These are phyloP conservation scores for Xylaria sp. DNA, from an alignment of 2,329 filamentous ascomycete genomes.

Conservation along the genomic window DNA sequence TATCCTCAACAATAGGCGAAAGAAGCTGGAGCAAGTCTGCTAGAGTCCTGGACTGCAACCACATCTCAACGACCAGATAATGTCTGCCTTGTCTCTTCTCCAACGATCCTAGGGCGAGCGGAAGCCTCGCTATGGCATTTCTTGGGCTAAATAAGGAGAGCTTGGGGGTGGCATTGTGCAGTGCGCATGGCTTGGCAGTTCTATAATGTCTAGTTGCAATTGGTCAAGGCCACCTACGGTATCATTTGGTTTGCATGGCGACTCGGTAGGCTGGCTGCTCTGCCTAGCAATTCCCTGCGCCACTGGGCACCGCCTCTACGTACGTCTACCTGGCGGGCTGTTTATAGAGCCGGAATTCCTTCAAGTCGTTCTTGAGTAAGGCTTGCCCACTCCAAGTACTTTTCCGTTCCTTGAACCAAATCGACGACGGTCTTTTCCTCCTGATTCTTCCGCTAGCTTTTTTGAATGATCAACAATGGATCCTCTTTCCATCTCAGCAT, in stretches of 20 bases:
- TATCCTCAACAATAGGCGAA: too few species aligned
- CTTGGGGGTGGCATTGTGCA: not conserved
- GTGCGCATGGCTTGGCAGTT: not conserved
- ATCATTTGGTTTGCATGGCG: not conserved
- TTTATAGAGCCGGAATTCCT: not conserved
- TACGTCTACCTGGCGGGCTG: not conserved
- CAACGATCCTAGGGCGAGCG: too few species aligned
- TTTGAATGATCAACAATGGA: not conserved
- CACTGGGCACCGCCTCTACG: not conserved
- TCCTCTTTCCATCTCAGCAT: not conserved
- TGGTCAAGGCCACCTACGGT: not conserved
- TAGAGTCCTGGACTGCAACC: too few species aligned
- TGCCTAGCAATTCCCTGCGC: not conserved
- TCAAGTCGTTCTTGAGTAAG: not conserved
- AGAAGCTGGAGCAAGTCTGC: too few species aligned
- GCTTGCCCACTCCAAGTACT: not conserved
- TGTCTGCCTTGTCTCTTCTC: too few species aligned
- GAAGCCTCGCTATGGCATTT: not conserved
- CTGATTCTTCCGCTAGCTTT: not conserved
- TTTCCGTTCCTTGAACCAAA: not conserved
- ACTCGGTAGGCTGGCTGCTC: not conserved
- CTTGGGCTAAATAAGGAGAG: not conserved
- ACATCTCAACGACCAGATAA: too few species aligned
- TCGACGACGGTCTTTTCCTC: not conserved
- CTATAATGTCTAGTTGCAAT: not conserved